Base-by-base conservation (phyloP, 441 rosid species). In the Biscutella auriculata region DNA sequence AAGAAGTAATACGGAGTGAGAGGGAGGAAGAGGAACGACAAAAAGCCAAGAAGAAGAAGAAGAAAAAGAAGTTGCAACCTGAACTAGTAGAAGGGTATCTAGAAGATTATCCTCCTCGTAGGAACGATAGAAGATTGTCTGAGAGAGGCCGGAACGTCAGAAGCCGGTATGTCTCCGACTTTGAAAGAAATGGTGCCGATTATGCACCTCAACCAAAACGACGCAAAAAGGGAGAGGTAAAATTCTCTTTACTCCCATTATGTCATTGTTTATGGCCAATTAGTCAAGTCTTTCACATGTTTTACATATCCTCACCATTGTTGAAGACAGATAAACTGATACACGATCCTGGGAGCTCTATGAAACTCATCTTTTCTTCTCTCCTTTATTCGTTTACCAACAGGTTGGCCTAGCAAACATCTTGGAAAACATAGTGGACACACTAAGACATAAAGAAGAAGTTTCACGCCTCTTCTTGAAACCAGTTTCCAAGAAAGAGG, bases 181-280 rank as follows among this genome's bases (percentile, higher is more conserved):
- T 71, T 53, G 82, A 77, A 35, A 65, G 46, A 40, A 72, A 69
- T 60, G 62, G 78, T 40, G 69, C 81, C 33, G 93, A 87, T 44
- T 76, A 57, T 63, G 82, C 72, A 40, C 76, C 89, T 15, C 81
- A 82, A 53, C 72, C 95, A 36, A 94, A 94, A 75, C 91, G 95
- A 27, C 94, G 94, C 14, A 89, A 88, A 77, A 95, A 80, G 29
- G 97, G 99, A 65, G 95, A 87, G 97, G 97, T 89, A 89, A 57
- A 39, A 44, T 25, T 51, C 32, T 57, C 35, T 72, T 41, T 27
- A 7, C 60, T 66, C 21, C 67, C 50, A 7, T 29, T 4, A 29
- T 29, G 13, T 43, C 8, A 36, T 17, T 9, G 16, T 17, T 63
- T 45, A 28, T 64, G 19, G 9, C 37, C 32, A 43, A 12, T 23